A percentile compares a stretch with the other conserved stretches of the same genome.
phyloP scores from a whole-genome alignment of 352 stramenopile genomes.

The Globisporangium echinulatum region DNA sequence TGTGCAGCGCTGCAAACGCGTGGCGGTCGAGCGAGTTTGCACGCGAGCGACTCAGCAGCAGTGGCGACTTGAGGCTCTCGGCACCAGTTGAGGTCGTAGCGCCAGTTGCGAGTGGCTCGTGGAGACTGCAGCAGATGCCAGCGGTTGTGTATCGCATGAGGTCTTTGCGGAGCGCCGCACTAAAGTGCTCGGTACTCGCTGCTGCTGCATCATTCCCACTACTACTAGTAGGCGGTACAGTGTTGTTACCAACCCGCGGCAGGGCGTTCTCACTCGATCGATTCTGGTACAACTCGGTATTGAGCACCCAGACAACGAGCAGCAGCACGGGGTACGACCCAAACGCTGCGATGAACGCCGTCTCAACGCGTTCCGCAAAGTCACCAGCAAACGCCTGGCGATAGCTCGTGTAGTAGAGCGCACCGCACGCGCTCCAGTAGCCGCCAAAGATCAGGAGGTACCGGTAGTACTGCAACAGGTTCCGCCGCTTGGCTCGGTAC shows the following conservation, averaged over 20 bases:
- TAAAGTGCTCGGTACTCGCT: conserved; percentile 71
- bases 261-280: conserved; percentile 64
- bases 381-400: conserved; percentile 50
- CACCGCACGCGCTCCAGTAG: conserved; percentile 61
- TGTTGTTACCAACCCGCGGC: conserved; percentile 4
- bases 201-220: neutral
- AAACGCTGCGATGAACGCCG: conserved; percentile 62
- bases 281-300: conserved; percentile 81
- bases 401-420: conserved; percentile 74
- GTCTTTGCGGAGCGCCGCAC: conserved; percentile 68
- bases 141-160: conserved; percentile 84
- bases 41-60: conserved; percentile 24
- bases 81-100: neutral
- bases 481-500: conserved; percentile 76
- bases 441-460: conserved; percentile 71
- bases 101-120: conserved; percentile 20
- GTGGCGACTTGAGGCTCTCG: conserved; percentile 37
- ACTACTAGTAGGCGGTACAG: no score
- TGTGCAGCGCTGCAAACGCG: conserved; percentile 35
- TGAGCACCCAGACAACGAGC: conserved; percentile 71
- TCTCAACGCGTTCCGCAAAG: conserved; percentile 47
- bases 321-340: conserved; percentile 67
- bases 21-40: conserved; percentile 37
- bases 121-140: conserved; percentile 74
- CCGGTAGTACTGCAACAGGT: conserved; percentile 82